phyloP scores from a whole-genome alignment of 78 protist species.

The Tieghemostelium lacteum region DNA sequence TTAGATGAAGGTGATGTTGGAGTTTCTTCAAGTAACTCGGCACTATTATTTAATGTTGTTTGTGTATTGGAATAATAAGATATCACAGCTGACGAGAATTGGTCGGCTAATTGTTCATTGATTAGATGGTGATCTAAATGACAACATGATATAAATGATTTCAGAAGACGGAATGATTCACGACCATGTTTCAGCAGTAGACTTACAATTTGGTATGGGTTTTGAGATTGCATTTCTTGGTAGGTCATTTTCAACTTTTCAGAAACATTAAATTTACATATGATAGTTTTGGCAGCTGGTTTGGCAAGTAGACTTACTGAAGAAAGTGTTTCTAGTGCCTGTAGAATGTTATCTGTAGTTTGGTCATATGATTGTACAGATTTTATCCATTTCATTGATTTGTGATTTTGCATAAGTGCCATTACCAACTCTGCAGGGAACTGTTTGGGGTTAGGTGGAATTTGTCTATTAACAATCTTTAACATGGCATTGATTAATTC shows the following conservation, averaged over 20 bases:
- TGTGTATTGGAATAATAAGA: neutral
- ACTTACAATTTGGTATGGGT: conserved; percentile 36
- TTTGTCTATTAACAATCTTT: conserved; percentile 20
- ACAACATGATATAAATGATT: conserved; percentile 14
- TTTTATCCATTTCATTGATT: conserved; percentile 30
- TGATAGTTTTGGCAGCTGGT: conserved; percentile 39
- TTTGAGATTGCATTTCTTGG: conserved; percentile 14
- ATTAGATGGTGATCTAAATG: conserved; percentile 4
- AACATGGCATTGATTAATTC: conserved; percentile 37
- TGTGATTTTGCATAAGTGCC: neutral
- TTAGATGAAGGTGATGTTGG: neutral
- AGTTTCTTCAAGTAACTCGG: neutral
- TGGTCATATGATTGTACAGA: neutral
- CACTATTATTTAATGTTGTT: neutral
- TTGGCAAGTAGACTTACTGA: conserved; percentile 12
- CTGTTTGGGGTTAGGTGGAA: conserved; percentile 30
- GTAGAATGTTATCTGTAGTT: neutral
- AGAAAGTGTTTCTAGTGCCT: conserved; percentile 20
- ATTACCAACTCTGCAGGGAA: conserved; percentile 22
- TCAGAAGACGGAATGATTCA: conserved; percentile 51
- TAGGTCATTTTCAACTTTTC: conserved; percentile 38
- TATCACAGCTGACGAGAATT: conserved; percentile 24
- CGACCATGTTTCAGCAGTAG: conserved; percentile 20
- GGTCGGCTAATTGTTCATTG: conserved; percentile 30
- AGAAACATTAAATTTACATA: conserved; percentile 42